A percentile compares a stretch with the other conserved stretches of the same genome.
Evolutionary conservation across 140 eudicot genomes (phyloP).

Genomic region (Erigeron philadelphicus): DNA sequence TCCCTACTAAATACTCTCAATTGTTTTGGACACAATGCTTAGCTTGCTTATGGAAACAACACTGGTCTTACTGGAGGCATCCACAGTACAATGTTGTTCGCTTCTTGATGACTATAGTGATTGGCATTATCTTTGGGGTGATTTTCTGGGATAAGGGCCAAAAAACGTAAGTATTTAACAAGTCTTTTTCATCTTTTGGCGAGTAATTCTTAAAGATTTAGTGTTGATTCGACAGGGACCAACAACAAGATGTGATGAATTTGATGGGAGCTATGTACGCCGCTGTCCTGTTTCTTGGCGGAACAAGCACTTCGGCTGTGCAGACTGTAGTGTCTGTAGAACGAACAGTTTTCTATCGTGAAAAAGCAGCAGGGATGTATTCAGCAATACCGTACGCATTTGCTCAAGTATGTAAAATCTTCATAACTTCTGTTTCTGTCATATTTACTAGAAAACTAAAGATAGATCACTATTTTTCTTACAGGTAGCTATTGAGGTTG

Average conservation of each 20-base stretch:
- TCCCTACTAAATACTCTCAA: constrained; percentile 56
- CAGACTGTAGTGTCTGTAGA: constrained; percentile 69
- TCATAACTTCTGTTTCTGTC: not conserved
- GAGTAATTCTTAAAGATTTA: not conserved
- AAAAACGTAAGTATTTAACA: constrained; percentile 38
- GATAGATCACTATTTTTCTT: not conserved
- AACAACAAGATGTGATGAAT: constrained; percentile 57
- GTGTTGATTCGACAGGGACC: constrained; percentile 32
- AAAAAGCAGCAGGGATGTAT: constrained; percentile 83
- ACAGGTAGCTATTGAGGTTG: constrained; percentile 55
- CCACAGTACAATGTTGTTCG: constrained; percentile 61
- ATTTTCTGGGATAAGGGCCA: constrained; percentile 70
- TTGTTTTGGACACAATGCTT: constrained; percentile 51
- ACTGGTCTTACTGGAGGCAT: constrained; percentile 71
- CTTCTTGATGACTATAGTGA: constrained; percentile 47
- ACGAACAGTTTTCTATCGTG: constrained; percentile 76
- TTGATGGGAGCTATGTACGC: constrained; percentile 67
- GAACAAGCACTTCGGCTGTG: constrained; percentile 57
- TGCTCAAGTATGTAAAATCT: constrained; percentile 52
- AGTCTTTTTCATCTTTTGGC: not conserved
- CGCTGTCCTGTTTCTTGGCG: constrained; percentile 74
- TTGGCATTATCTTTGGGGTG: constrained; percentile 59
- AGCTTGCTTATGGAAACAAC: constrained; percentile 74
- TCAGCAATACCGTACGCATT: constrained; percentile 78
- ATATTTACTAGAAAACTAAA: not conserved